A percentile compares a stretch with the other conserved stretches of the same genome.
Evolutionary conservation across 495 filamentous ascomycete genomes (phyloP).

Genomic region (Penicillium turbatum): DNA sequence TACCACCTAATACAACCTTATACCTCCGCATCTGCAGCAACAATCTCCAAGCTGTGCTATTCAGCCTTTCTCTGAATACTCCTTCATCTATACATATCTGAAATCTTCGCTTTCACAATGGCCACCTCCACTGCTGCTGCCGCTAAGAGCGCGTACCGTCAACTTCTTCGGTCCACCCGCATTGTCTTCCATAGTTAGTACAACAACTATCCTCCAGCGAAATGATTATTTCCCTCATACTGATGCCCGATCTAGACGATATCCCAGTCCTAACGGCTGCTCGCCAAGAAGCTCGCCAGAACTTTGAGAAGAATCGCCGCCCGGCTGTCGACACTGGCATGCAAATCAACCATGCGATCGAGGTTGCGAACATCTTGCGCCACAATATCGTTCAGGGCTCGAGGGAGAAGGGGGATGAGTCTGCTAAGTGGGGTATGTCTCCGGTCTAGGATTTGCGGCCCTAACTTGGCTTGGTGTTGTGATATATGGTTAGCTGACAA

Average conservation of each 20-base stretch:
- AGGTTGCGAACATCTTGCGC: slow-evolving; percentile 73
- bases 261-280: slow-evolving; percentile 60
- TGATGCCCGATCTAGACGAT: slow-evolving; percentile 54
- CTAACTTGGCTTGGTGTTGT: no score
- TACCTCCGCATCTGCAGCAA: neutral
- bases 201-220: neutral
- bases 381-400: slow-evolving; percentile 87
- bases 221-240: neutral
- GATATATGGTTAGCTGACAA: slow-evolving; percentile 6
- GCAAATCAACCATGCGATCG: slow-evolving; percentile 71
- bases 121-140: slow-evolving; percentile 37
- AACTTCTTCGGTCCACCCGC: slow-evolving; percentile 74
- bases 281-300: slow-evolving; percentile 60
- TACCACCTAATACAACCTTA: neutral
- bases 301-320: slow-evolving; percentile 62
- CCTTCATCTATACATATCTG: neutral
- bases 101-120: slow-evolving; percentile 11
- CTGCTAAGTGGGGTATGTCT: slow-evolving; percentile 61
- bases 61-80: neutral
- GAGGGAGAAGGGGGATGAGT: slow-evolving; percentile 46
- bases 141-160: slow-evolving; percentile 75
- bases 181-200: slow-evolving; percentile 76
- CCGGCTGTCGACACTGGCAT: slow-evolving; percentile 49
- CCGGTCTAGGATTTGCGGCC: neutral
- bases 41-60: neutral